Evolutionary conservation across 768 basidiomycete genomes (phyloP).

Genomic region (Crepidotus variabilis): DNA sequence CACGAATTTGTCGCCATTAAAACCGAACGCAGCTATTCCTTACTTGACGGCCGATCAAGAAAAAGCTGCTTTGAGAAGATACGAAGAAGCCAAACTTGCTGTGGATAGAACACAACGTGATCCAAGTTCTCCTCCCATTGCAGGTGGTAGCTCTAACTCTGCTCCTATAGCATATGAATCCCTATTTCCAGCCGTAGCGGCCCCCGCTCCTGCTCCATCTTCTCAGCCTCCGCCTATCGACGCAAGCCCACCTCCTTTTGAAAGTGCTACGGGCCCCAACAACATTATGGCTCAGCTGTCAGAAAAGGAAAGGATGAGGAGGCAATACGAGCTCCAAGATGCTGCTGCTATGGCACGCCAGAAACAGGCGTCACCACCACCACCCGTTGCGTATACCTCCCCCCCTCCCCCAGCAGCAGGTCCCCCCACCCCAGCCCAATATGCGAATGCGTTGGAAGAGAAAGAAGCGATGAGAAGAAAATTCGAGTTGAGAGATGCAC

Average conservation of each 20-base stretch:
- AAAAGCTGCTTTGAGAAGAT: constrained; percentile 65
- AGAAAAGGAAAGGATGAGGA: constrained; percentile 70
- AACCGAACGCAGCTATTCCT: constrained; percentile 30
- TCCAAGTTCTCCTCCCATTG: constrained; percentile 1
- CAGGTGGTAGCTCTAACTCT: constrained; percentile 20
- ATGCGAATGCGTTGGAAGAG: constrained; percentile 34
- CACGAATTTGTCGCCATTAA: constrained; percentile 10
- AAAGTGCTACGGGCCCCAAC: constrained; percentile 33
- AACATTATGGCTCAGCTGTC: constrained; percentile 36
- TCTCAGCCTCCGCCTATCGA: constrained; percentile 24
- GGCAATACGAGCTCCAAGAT: constrained; percentile 65
- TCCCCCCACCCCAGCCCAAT: constrained; percentile 19
- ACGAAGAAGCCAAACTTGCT: constrained; percentile 68
- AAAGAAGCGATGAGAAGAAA: constrained; percentile 56
- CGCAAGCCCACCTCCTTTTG: constrained; percentile 52
- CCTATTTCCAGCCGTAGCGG: constrained; percentile 42
- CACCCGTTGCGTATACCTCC: constrained; percentile 8
- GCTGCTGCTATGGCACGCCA: constrained; percentile 39
- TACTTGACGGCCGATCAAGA: constrained; percentile 70
- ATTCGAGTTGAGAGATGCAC: constrained; percentile 53
- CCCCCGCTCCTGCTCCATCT: constrained; percentile 5
- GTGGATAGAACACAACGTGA: constrained; percentile 55
- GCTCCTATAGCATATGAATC: constrained; percentile 61
- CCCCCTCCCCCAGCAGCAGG: constrained; percentile 9
- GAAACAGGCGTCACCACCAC: constrained; percentile 10